phyloP scores from a whole-genome alignment of 768 basidiomycete species.

The Gelatoporia subvermispora region DNA sequence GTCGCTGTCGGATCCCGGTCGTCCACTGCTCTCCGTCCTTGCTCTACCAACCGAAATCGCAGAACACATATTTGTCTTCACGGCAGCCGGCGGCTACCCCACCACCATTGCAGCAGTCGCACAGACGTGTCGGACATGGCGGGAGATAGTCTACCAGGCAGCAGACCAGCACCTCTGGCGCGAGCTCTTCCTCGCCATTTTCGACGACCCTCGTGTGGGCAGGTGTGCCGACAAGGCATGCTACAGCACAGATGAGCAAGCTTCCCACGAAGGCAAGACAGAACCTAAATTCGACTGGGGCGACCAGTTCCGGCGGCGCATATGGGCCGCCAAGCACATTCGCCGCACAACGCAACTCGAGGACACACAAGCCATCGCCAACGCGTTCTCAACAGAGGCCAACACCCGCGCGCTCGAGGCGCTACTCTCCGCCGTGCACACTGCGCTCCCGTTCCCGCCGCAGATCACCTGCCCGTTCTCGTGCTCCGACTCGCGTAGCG shows the following conservation, averaged over 20 bases:
- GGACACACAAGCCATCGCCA: background rate
- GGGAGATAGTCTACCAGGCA: constrained; percentile 26
- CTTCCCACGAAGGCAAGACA: background rate
- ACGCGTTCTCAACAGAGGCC: constrained; percentile 3
- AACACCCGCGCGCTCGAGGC: constrained; percentile 22
- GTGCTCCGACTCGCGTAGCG: constrained; percentile 1
- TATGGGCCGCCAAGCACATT: constrained; percentile 22
- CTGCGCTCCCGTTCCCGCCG: constrained; percentile 25
- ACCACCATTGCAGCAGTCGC: constrained; percentile 26
- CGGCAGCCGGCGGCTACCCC: constrained; percentile 21
- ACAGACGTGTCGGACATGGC: constrained; percentile 28
- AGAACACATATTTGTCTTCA: constrained; percentile 28
- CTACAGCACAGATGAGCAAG: background rate
- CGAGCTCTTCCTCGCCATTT: constrained; percentile 30
- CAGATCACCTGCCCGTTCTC: constrained; percentile 15
- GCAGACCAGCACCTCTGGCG: constrained; percentile 34
- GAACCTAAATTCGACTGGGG: constrained; percentile 18
- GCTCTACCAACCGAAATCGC: constrained; percentile 30
- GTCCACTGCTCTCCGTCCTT: constrained; percentile 1
- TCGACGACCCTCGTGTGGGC: constrained; percentile 29
- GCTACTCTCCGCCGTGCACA: constrained; percentile 30
- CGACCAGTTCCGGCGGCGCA: constrained; percentile 17
- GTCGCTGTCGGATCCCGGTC: background rate
- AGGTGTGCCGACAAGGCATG: constrained; percentile 3
- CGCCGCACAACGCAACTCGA: background rate